Evolutionary conservation across 139 green algal genomes (phyloP), one percentile per base, ranked within the genome.

Genomic region (Raphidocelis subcapitata): DNA sequence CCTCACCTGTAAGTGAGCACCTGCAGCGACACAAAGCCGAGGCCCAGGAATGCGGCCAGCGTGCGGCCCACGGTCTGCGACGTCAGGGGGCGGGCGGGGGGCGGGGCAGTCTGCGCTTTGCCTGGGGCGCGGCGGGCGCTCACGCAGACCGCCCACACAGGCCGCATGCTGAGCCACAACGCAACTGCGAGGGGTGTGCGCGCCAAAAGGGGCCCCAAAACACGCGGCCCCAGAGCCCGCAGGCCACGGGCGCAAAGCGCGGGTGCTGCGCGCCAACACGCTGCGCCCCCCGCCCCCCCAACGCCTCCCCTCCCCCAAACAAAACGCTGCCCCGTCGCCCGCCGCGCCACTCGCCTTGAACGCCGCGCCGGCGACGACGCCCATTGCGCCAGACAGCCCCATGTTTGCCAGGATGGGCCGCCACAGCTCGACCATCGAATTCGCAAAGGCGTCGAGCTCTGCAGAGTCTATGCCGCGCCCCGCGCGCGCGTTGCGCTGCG

Each of bases 361-460:
- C 10, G 69, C 69, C 24, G 69, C 69, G 31, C 56, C 69, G 18
- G 69, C n/a, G 36, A 29, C 41, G 3, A 56, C 69, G 12, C 69
- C 69, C 20, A 75, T 26, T 28, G 65, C n/a, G 14, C 69, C 69
- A 37, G 69, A 75, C 37, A 75, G 60, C 0, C 69, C 69, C 69
- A 75, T 75, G 36, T 75, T 75, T 31, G 54, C 47, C 26, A 67
- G 1, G 8, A 75, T 67, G 2, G 69, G 69, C 8, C 69, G 55
- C 15, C 55, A 67, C 16, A 67, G 16, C 20, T 67, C 56, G 35
- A 20, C 59, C 69, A 75, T 75, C 8, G 56, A 23, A 36, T 75
- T 56, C 1, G 67, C 69, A 67, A 75, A 75, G 3, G 69, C 69
- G 41, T 67, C 69, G 31, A 75, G 21, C 41, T 75, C 57, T n/a